These are phyloP conservation scores for Sugiyamaella japonica DNA, from an alignment of 1,139 yeast genomes.

Conservation along the genomic window DNA sequence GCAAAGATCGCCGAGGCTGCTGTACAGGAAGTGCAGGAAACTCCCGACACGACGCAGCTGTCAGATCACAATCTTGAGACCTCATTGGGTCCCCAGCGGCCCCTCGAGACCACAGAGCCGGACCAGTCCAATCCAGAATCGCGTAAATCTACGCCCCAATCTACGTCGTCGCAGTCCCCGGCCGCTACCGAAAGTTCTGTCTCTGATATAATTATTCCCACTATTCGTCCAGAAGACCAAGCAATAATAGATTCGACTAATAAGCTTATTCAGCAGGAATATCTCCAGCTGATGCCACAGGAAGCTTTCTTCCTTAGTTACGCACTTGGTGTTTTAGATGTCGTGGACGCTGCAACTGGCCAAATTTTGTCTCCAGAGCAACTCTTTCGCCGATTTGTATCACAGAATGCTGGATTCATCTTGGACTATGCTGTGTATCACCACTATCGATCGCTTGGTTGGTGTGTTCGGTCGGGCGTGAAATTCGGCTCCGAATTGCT, in stretches of 20 bases:
- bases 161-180: neutral
- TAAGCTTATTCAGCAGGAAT: slow-evolving; percentile 54
- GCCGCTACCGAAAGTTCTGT: neutral
- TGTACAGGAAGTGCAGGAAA: neutral
- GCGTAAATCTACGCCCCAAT: neutral
- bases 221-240: slow-evolving; percentile 28
- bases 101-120: slow-evolving; percentile 21
- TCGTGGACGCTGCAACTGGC: slow-evolving; percentile 24
- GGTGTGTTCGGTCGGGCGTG: slow-evolving; percentile 93
- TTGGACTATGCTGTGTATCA: slow-evolving; percentile 74
- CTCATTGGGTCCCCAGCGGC: neutral
- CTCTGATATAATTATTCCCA: neutral
- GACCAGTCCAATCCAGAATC: slow-evolving; percentile 21
- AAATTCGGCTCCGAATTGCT: slow-evolving; percentile 87
- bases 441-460: slow-evolving; percentile 83
- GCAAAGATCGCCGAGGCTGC: neutral
- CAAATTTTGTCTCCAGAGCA: slow-evolving; percentile 20
- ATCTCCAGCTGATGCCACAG: slow-evolving; percentile 68
- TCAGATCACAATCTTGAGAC: no score
- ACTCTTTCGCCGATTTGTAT: slow-evolving; percentile 22
- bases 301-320: slow-evolving; percentile 70
- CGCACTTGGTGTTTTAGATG: slow-evolving; percentile 50
- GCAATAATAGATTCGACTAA: slow-evolving; percentile 43
- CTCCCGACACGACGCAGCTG: no score
- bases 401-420: slow-evolving; percentile 25